phyloP scores from a whole-genome alignment of 2,329 filamentous ascomycete species.

The Trichophyton simii region DNA sequence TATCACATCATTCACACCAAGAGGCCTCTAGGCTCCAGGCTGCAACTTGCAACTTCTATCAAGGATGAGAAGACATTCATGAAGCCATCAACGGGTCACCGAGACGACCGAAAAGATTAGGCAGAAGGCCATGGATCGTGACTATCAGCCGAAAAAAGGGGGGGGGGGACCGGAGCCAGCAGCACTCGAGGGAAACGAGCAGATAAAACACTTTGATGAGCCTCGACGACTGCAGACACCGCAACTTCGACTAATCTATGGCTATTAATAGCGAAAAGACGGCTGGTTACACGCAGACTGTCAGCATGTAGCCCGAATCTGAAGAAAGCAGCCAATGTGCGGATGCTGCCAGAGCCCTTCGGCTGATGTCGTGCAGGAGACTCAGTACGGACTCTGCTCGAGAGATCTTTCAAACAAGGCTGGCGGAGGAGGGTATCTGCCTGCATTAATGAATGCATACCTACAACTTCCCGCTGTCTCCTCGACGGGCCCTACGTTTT shows the following conservation, averaged over 20 bases:
- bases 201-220: background rate
- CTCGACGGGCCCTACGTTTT: no score
- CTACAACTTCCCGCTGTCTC: no score
- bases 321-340: background rate
- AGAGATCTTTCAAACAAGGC: background rate
- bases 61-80: background rate
- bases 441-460: no score
- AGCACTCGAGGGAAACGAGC: no score
- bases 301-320: background rate
- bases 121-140: no score
- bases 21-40: background rate
- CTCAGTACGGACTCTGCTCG: background rate
- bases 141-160: no score
- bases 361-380: background rate
- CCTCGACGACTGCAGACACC: background rate
- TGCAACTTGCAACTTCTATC: background rate
- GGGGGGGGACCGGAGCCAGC: no score
- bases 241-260: background rate
- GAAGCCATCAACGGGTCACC: background rate
- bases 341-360: background rate
- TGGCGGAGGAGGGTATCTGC: background rate
- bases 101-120: no score
- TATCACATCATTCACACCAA: background rate
- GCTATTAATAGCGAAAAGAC: background rate
- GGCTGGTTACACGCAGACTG: slow-evolving; percentile 1